Conservation (phyloP, 2,329 filamentous ascomycete species). For the Stagonosporopsis rhizophila region DNA sequence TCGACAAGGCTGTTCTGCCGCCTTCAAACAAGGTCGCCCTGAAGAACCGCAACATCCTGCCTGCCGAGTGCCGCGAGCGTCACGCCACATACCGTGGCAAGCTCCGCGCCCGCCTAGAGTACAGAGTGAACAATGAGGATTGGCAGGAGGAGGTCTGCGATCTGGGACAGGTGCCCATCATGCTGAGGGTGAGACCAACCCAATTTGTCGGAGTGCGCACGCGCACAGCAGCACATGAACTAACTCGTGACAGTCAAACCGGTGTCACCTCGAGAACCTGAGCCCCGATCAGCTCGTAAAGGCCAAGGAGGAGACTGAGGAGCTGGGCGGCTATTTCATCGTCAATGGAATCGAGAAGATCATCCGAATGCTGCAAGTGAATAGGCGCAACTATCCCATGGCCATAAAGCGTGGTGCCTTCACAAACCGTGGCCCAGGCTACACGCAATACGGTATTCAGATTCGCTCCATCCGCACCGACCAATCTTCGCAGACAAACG, state of each 20-base stretch:
- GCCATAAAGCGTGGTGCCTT: conserved; percentile 93
- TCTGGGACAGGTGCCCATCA: conserved; percentile 87
- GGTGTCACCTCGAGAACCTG: conserved; percentile 87
- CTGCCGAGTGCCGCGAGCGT: conserved; percentile 91
- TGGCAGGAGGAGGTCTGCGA: conserved; percentile 83
- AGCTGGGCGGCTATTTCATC: conserved; percentile 95
- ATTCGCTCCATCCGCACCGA: conserved; percentile 94
- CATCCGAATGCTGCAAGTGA: conserved; percentile 88
- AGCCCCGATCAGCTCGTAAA: conserved; percentile 83
- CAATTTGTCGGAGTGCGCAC: conserved; percentile 17
- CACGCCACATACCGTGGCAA: conserved; percentile 91
- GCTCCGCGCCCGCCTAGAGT: conserved; percentile 83
- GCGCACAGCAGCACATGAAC: conserved; percentile 24
- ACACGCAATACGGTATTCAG: conserved; percentile 89
- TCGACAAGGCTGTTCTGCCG: conserved; percentile 83
- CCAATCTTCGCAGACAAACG: conserved; percentile 96
- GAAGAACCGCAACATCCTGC: conserved; percentile 83
- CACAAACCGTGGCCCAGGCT: conserved; percentile 81
- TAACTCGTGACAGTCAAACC: conserved; percentile 70
- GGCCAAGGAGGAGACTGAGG: conserved; percentile 93
- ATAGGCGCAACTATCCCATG: conserved; percentile 92
- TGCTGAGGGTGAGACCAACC: conserved; percentile 75
- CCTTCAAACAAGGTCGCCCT: conserved; percentile 81
- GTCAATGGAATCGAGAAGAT: conserved; percentile 98
- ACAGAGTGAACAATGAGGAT: conserved; percentile 84